phyloP scores from a whole-genome alignment of 495 filamentous ascomycete genomes.

The Tuber calosporum region DNA sequence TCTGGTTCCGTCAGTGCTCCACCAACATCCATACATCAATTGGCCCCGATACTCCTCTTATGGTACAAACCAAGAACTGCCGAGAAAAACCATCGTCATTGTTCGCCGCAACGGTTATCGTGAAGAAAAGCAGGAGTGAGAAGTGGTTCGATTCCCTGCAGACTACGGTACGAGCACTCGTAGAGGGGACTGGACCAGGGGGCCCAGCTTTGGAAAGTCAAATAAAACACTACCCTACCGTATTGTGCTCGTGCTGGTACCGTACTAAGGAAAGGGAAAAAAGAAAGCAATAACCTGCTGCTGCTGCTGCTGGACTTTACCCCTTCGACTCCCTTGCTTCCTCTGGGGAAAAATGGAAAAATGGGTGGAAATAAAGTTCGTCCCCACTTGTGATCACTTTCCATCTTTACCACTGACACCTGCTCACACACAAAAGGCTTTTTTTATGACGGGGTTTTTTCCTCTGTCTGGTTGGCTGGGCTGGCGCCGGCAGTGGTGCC shows the following conservation, averaged over 20 bases:
- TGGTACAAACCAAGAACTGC: background rate
- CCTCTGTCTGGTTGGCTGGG: background rate
- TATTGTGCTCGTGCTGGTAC: background rate
- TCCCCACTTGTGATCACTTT: background rate
- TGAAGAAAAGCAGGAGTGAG: background rate
- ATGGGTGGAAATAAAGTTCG: background rate
- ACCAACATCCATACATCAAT: background rate
- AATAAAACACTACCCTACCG: background rate
- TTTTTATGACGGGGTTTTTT: background rate
- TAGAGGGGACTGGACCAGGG: background rate
- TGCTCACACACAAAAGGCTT: background rate
- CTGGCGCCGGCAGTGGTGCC: background rate
- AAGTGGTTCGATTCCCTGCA: conserved; percentile 4
- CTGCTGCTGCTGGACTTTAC: background rate
- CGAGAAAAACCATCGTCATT: conserved; percentile 5
- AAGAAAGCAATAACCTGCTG: background rate
- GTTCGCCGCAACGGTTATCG: conserved; percentile 3
- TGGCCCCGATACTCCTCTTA: background rate
- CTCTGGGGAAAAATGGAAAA: background rate
- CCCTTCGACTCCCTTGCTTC: background rate
- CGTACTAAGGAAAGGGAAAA: background rate
- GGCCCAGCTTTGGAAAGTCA: background rate
- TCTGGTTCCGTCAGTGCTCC: background rate
- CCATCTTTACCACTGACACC: background rate
- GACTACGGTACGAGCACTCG: too few species aligned